Conservation (phyloP, 495 filamentous ascomycete genomes). For the Hypomontagnella submonticulosa region DNA sequence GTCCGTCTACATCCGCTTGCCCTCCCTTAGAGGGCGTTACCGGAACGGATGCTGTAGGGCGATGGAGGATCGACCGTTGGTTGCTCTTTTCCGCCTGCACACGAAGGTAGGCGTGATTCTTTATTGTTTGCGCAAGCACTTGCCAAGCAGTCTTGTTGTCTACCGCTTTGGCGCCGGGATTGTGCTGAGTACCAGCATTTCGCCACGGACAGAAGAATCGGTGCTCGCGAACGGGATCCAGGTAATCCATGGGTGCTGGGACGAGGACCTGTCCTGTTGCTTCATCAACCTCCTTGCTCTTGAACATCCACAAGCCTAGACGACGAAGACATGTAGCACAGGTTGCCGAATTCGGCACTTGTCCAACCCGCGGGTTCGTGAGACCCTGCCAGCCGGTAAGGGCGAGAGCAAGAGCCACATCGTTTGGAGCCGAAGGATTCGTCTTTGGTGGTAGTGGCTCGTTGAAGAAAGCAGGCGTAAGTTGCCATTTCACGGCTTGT, state of each 20-base stretch:
- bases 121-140: constrained; percentile 55
- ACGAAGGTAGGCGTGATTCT: constrained; percentile 59
- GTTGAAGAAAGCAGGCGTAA: constrained; percentile 60
- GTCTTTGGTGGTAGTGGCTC: constrained; percentile 50
- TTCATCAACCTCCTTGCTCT: constrained; percentile 63
- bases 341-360: constrained; percentile 72
- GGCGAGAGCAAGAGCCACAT: constrained; percentile 76
- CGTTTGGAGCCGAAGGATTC: constrained; percentile 59
- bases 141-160: constrained; percentile 58
- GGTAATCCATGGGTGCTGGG: constrained; percentile 67
- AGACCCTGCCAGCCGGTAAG: constrained; percentile 88
- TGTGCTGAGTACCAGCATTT: constrained; percentile 67
- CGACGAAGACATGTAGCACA: constrained; percentile 89
- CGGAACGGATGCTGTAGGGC: constrained; percentile 40
- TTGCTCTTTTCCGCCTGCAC: constrained; percentile 41
- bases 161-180: constrained; percentile 49
- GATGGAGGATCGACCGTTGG: constrained; percentile 36
- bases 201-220: constrained; percentile 87
- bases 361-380: constrained; percentile 66
- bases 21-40: constrained; percentile 36
- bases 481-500: constrained; percentile 60
- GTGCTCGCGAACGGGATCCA: constrained; percentile 76
- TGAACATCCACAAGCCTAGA: constrained; percentile 95
- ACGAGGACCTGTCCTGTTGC: constrained; percentile 60
- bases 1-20: constrained; percentile 27